Base-by-base conservation (phyloP, 495 filamentous ascomycete genomes). In the Cudoniella acicularis region DNA sequence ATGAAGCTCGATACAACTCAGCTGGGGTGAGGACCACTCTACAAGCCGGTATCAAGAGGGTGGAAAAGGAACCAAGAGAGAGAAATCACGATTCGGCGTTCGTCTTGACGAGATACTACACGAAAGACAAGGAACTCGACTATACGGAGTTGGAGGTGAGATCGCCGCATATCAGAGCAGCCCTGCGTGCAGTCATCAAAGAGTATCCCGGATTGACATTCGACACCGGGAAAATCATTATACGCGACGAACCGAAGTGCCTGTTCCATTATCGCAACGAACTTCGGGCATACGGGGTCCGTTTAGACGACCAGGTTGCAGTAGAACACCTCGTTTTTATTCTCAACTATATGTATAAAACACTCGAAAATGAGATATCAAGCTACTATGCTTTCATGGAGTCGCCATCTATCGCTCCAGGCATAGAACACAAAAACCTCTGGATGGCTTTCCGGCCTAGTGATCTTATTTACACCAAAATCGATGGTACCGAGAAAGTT, bases 161-260 rank as follows among this genome's bases (percentile, higher is more conserved):
- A 1, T 65, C 62, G 3, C 81, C 85, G 2, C 73, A 77, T 51
- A 70, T 88, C 42, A 85, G 84, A 69, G 72, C 72, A 8, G 75
- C 82, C 27, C 72, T 89, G 0, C 72, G 71, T 17, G 69, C 72
- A 10, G 77, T 87, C 3, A 70, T 89, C 42, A 71, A 74, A n/a
- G 78, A 77, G 23, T 90, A 88, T 60, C 83, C 84, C 1, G 83
- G 85, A 6, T 74, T 88, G 11, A 85, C 83, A 0, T 86, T 88
- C 58, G 66, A 65, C 10, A 72, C 73, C 0, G 27, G 49, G 20
- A 23, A 43, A 11, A 45, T 66, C 2, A 43, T 54, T 27, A 26
- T 66, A 3, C 23, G n/a, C 9, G 52, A 56, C 16, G 1, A 41
- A n/a, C 81, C 81, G 0, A 88, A 87, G 65, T 70, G 79, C 64